Conservation (phyloP, 352 stramenopile species). For the Halophytophthora batemanensis region DNA sequence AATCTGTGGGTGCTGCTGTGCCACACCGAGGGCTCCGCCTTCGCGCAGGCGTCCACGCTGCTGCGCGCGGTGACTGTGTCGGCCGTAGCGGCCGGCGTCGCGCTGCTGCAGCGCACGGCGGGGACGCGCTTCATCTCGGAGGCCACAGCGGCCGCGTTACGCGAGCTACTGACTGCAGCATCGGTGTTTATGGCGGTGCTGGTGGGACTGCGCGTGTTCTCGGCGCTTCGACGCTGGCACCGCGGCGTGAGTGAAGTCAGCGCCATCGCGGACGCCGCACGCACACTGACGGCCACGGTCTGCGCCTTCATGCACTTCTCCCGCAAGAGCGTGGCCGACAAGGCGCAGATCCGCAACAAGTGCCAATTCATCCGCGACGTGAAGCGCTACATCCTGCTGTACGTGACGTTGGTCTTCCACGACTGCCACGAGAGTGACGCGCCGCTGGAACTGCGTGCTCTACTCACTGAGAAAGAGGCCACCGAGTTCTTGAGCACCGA, state of each 20-base stretch:
- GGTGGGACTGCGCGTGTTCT: slow-evolving; percentile 38
- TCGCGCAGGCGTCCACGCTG: slow-evolving; percentile 25
- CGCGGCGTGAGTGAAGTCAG: slow-evolving; percentile 38
- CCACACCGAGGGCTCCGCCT: slow-evolving; percentile 30
- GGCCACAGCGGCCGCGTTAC: slow-evolving; percentile 14
- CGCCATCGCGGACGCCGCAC: slow-evolving; percentile 35
- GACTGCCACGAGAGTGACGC: slow-evolving; percentile 46
- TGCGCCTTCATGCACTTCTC: slow-evolving; percentile 51
- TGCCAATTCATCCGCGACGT: slow-evolving; percentile 55
- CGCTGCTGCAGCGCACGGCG: slow-evolving; percentile 18
- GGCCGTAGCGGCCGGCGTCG: slow-evolving; percentile 20
- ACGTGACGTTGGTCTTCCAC: slow-evolving; percentile 53
- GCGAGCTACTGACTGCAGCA: slow-evolving; percentile 34
- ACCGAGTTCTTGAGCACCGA: slow-evolving; percentile 35
- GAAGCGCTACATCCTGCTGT: slow-evolving; percentile 56
- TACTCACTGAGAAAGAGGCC: slow-evolving; percentile 45
- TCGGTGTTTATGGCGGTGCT: slow-evolving; percentile 40
- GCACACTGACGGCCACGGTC: slow-evolving; percentile 31
- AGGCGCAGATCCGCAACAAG: slow-evolving; percentile 36
- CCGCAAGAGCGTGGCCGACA: slow-evolving; percentile 28
- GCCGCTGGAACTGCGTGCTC: slow-evolving; percentile 34
- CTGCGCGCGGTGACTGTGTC: slow-evolving; percentile 20
- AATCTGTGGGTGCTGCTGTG: slow-evolving; percentile 34
- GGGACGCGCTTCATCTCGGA: slow-evolving; percentile 18
- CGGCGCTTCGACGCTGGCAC: slow-evolving; percentile 44